These are phyloP conservation scores for Arachis monticola DNA, from an alignment of 331 rosid species.

Conservation along the genomic window DNA sequence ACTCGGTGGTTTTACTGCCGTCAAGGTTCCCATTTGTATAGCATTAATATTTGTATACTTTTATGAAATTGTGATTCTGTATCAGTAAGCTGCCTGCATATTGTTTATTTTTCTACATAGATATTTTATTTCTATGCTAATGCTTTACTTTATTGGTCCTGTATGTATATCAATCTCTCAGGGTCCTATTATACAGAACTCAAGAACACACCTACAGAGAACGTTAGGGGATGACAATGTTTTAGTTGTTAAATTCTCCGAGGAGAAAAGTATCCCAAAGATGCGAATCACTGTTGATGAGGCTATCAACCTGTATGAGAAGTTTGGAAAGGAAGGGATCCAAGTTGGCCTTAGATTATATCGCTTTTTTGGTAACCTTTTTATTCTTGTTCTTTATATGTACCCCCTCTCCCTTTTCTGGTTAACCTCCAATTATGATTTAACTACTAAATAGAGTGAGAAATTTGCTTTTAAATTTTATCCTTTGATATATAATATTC, in stretches of 20 bases:
- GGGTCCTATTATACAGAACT: slow-evolving; percentile 66
- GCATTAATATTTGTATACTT: background rate
- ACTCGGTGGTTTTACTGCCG: slow-evolving; percentile 6
- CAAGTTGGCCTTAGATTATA: slow-evolving; percentile 66
- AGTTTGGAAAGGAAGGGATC: slow-evolving; percentile 72
- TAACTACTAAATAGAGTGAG: background rate
- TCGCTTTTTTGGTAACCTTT: slow-evolving; percentile 66
- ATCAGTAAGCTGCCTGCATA: background rate
- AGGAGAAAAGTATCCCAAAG: slow-evolving; percentile 10
- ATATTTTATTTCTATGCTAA: slow-evolving; percentile 5
- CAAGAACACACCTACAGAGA: slow-evolving; percentile 68
- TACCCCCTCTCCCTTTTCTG: background rate
- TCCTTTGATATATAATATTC: slow-evolving; percentile 2
- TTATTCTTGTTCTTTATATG: background rate
- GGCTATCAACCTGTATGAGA: slow-evolving; percentile 43
- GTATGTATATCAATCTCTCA: slow-evolving; percentile 39
- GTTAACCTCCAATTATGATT: background rate
- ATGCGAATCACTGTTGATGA: background rate
- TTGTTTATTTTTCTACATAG: background rate
- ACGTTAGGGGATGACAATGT: slow-evolving; percentile 76
- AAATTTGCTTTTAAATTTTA: slow-evolving; percentile 17
- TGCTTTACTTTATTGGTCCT: slow-evolving; percentile 17
- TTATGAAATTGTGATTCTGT: background rate
- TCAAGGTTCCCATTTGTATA: background rate
- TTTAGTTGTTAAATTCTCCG: slow-evolving; percentile 67